These are phyloP conservation scores for Zygotorulaspora florentina DNA, from an alignment of 805 yeast species.

Conservation along the genomic window DNA sequence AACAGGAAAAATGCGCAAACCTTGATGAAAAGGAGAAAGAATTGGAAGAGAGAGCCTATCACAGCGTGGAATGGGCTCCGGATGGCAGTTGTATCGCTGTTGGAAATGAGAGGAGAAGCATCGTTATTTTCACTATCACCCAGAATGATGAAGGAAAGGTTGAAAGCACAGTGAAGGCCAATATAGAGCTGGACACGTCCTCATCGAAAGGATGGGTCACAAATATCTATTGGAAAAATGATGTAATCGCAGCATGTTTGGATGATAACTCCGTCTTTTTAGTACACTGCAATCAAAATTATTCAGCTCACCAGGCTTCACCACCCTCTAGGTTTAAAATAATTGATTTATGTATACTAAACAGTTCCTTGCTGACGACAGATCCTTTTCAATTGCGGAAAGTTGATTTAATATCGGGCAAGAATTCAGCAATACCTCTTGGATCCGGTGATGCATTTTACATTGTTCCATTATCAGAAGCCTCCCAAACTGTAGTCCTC, in stretches of 20 bases:
- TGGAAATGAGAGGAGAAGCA: conserved; percentile 28
- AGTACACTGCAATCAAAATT: conserved; percentile 1
- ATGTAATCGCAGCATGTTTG: conserved; percentile 13
- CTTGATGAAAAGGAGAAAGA: conserved; percentile 20
- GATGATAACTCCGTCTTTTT: conserved; percentile 26
- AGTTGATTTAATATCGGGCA: conserved; percentile 8
- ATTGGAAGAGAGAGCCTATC: conserved; percentile 22
- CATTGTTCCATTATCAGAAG: conserved; percentile 19
- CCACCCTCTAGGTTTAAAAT: conserved; percentile 20
- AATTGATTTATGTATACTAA: conserved; percentile 19
- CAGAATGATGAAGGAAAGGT: conserved; percentile 2
- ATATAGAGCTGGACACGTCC: conserved; percentile 3
- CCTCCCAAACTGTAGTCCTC: conserved; percentile 12
- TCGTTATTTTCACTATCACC: conserved; percentile 14
- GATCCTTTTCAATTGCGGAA: conserved; percentile 16
- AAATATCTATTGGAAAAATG: conserved; percentile 15
- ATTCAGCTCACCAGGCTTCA: conserved; percentile 4
- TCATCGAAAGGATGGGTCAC: conserved; percentile 23
- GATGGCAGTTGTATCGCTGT: conserved; percentile 20
- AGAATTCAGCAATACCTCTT: conserved; percentile 4
- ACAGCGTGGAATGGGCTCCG: conserved; percentile 28
- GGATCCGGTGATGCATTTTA: conserved; percentile 17
- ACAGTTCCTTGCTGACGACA: conserved; percentile 13
- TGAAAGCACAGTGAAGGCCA: background rate
- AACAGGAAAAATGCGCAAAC: conserved; percentile 12